A percentile compares a stretch with the other conserved stretches of the same genome.
These are phyloP conservation scores for Martensiomyces pterosporus DNA, from an alignment of 192 early-diverging fungal genomes.

Conservation along the genomic window DNA sequence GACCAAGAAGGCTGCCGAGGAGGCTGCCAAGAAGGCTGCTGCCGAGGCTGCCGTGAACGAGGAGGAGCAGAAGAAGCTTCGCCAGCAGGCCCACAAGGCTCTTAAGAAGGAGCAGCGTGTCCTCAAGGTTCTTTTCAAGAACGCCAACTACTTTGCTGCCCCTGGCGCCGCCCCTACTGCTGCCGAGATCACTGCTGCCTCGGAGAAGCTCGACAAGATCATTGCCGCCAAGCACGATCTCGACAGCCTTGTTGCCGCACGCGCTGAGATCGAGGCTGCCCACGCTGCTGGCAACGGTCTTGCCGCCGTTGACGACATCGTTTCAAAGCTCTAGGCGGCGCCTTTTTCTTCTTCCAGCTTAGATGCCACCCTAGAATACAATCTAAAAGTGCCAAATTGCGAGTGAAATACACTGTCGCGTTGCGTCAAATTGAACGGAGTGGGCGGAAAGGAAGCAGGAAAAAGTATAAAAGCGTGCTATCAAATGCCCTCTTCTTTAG, in stretches of 20 bases:
- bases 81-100: slow-evolving; percentile 81
- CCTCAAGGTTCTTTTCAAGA: slow-evolving; percentile 73
- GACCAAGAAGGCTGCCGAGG: slow-evolving; percentile 53
- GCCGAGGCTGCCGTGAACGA: slow-evolving; percentile 58
- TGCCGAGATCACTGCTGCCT: slow-evolving; percentile 61
- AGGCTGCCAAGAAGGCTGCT: slow-evolving; percentile 59
- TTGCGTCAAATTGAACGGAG: too few species aligned
- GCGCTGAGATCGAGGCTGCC: slow-evolving; percentile 59
- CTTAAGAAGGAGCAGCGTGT: slow-evolving; percentile 90
- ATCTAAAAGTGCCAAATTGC: too few species aligned
- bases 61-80: slow-evolving; percentile 75
- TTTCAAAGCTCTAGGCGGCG: slow-evolving; percentile 44
- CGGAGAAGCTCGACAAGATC: slow-evolving; percentile 76
- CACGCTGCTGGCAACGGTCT: slow-evolving; percentile 58
- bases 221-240: slow-evolving; percentile 61
- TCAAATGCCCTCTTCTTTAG: too few species aligned
- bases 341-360: too few species aligned
- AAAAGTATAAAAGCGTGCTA: too few species aligned
- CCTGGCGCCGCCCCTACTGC: slow-evolving; percentile 50
- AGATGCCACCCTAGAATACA: too few species aligned
- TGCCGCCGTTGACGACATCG: slow-evolving; percentile 53
- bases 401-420: too few species aligned
- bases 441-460: too few species aligned
- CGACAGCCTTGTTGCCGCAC: slow-evolving; percentile 54
- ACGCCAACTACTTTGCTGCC: slow-evolving; percentile 73